phyloP scores from a whole-genome alignment of 208 protist genomes.

The Crithidia acanthocephali region DNA sequence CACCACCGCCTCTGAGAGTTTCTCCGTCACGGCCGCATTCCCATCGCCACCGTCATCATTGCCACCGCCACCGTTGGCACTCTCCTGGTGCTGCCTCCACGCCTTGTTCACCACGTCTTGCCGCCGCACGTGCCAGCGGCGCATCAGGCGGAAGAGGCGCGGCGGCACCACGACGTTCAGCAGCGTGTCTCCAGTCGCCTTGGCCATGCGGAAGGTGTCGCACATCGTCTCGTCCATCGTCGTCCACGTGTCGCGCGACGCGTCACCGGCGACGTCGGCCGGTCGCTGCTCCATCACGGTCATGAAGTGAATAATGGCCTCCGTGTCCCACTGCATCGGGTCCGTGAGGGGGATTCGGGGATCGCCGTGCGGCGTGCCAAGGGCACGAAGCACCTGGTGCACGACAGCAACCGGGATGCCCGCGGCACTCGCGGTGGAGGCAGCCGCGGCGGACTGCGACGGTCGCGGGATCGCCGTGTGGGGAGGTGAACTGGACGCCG shows the following conservation, averaged over 20 bases:
- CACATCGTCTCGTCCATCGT: conserved; percentile 74
- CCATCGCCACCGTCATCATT: neutral
- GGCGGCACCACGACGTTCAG: conserved; percentile 70
- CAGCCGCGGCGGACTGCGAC: neutral
- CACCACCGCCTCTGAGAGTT: conserved; percentile 8
- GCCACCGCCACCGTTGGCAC: neutral
- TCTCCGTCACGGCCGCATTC: neutral
- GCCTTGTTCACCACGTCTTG: conserved; percentile 43
- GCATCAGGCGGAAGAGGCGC: conserved; percentile 76
- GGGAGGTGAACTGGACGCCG: too few relatives aligned
- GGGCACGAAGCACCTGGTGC: conserved; percentile 24
- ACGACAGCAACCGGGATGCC: conserved; percentile 23
- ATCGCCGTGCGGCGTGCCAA: conserved; percentile 62
- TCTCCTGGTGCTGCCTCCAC: conserved; percentile 31
- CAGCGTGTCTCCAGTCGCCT: conserved; percentile 63
- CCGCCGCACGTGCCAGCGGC: conserved; percentile 78
- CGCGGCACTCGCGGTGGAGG: neutral
- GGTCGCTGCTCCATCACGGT: conserved; percentile 43
- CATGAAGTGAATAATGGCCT: conserved; percentile 64
- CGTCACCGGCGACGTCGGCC: conserved; percentile 4
- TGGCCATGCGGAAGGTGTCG: conserved; percentile 70
- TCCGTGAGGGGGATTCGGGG: conserved; percentile 49
- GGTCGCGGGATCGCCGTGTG: neutral
- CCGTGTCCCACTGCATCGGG: conserved; percentile 71
- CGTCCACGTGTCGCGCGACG: conserved; percentile 2